Evolutionary conservation across 2,329 filamentous ascomycete genomes (phyloP).

Genomic region (Colletotrichum aenigma): DNA sequence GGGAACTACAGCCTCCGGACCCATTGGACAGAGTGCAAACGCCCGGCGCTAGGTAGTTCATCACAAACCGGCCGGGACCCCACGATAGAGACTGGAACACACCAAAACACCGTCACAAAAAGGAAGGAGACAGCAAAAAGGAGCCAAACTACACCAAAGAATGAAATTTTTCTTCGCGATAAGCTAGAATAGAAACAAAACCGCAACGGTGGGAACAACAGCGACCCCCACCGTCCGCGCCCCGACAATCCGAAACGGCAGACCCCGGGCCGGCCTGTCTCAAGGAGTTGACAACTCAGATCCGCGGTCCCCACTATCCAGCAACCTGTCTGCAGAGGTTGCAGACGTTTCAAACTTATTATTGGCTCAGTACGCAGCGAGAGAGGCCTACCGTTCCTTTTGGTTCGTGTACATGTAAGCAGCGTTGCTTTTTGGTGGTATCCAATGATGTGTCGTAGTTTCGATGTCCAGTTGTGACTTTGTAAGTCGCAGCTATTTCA

Average conservation of each 20-base stretch:
- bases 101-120: not conserved
- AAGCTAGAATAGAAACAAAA: not conserved
- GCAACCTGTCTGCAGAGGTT: not conserved
- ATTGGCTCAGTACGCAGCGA: not conserved
- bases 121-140: not conserved
- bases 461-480: not conserved
- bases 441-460: not conserved
- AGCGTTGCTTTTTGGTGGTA: not conserved
- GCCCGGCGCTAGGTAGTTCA: not conserved
- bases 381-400: not conserved
- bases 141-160: not conserved
- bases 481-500: slow-evolving; percentile 7
- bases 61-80: not conserved
- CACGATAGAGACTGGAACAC: not conserved
- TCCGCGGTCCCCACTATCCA: not conserved
- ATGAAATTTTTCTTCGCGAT: not conserved
- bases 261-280: slow-evolving; percentile 2
- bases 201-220: not conserved
- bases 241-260: slow-evolving; percentile 11
- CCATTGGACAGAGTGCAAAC: not conserved
- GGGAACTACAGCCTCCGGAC: not conserved
- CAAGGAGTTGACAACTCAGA: slow-evolving; percentile 6
- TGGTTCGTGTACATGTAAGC: not conserved
- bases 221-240: not conserved
- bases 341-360: not conserved